These are phyloP conservation scores for Ophiostoma montium DNA, from an alignment of 2,329 filamentous ascomycete genomes.

Conservation along the genomic window DNA sequence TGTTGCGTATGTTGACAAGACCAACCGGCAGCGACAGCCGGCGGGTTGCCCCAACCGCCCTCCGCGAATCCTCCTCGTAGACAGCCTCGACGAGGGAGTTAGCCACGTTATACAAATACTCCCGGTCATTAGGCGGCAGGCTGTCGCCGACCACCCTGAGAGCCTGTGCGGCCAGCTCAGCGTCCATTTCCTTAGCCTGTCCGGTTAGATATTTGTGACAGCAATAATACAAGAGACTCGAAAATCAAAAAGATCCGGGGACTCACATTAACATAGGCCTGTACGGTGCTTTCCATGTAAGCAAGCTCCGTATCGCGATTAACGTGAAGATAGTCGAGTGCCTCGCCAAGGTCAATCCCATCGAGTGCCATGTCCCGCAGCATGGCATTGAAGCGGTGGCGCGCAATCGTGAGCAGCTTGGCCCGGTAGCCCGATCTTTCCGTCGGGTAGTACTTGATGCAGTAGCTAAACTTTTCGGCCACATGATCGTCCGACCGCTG, in stretches of 20 bases:
- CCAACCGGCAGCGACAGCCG: slow-evolving; percentile 59
- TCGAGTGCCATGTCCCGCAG: slow-evolving; percentile 10
- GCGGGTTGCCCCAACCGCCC: slow-evolving; percentile 18
- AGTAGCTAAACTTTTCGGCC: slow-evolving; percentile 15
- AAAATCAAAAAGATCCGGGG: too few relatives aligned
- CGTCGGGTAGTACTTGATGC: slow-evolving; percentile 14
- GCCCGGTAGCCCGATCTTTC: slow-evolving; percentile 17
- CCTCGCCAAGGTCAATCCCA: slow-evolving; percentile 20
- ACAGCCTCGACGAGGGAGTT: background rate
- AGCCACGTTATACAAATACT: background rate
- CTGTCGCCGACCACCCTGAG: background rate
- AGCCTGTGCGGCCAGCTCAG: background rate
- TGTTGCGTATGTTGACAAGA: slow-evolving; percentile 88
- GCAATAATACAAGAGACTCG: too few relatives aligned
- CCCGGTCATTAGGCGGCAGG: background rate
- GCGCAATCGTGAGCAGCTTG: slow-evolving; percentile 18
- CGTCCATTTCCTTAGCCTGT: background rate
- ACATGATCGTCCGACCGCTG: slow-evolving; percentile 12
- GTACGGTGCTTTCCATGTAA: background rate
- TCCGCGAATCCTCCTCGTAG: too few relatives aligned
- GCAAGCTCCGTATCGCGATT: background rate
- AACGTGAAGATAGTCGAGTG: slow-evolving; percentile 11
- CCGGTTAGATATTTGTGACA: too few relatives aligned
- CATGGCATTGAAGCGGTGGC: slow-evolving; percentile 13
- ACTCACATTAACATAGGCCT: background rate